These are phyloP conservation scores for Backusella luteola DNA, from an alignment of 192 early-diverging fungal genomes.

Conservation along the genomic window DNA sequence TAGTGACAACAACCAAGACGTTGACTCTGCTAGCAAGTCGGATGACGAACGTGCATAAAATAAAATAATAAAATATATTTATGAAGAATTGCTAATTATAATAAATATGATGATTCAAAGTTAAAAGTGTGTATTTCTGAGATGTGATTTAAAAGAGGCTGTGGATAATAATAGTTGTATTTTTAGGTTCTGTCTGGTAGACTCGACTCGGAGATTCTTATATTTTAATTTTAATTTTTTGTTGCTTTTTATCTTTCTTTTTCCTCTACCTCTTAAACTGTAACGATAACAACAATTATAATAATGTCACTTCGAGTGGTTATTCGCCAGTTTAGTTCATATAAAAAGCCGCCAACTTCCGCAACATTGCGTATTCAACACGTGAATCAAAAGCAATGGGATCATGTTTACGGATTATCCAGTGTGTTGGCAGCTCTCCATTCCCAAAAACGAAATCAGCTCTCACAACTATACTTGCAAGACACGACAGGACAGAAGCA, in stretches of 20 bases:
- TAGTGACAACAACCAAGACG: too few relatives aligned
- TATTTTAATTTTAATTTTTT: background rate
- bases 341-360: background rate
- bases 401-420: conserved; percentile 27
- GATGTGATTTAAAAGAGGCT: too few relatives aligned
- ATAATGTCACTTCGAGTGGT: background rate
- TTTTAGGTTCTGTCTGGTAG: too few relatives aligned
- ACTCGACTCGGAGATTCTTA: too few relatives aligned
- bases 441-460: conserved; percentile 14
- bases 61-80: too few relatives aligned
- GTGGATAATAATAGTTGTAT: too few relatives aligned
- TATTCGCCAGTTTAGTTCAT: background rate
- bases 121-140: too few relatives aligned
- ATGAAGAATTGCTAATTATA: too few relatives aligned
- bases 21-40: too few relatives aligned
- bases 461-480: conserved; percentile 9
- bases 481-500: background rate
- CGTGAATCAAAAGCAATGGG: conserved; percentile 2
- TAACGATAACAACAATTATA: background rate
- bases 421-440: conserved; percentile 24
- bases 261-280: background rate
- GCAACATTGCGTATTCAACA: background rate
- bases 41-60: too few relatives aligned
- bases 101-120: too few relatives aligned
- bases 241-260: background rate